phyloP scores from a whole-genome alignment of 2,329 filamentous ascomycete genomes.

The Aspergillus neotritici region DNA sequence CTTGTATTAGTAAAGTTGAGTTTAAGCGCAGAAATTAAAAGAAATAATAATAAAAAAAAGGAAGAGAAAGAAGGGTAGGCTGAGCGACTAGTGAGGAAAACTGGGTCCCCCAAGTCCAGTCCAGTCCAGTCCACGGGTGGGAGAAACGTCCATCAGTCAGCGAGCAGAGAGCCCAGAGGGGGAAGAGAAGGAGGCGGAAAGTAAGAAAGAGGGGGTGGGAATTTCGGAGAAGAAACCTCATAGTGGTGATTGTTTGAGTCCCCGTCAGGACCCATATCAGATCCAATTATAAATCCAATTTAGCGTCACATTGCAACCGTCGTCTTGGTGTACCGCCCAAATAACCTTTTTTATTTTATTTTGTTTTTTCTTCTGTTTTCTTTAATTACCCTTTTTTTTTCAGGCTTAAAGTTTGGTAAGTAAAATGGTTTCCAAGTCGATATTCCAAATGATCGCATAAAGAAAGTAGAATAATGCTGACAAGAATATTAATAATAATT shows the following conservation, averaged over 20 bases:
- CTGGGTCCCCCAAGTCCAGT: slow-evolving; percentile 1
- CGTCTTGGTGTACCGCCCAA: slow-evolving; percentile 15
- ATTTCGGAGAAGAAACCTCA: slow-evolving; percentile 10
- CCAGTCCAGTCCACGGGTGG: slow-evolving; percentile 6
- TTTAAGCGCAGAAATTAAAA: no score
- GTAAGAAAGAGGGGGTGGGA: slow-evolving; percentile 8
- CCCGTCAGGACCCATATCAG: slow-evolving; percentile 28
- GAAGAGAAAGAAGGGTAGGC: not conserved
- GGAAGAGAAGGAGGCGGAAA: not conserved
- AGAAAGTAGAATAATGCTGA: no score
- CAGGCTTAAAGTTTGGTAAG: no score
- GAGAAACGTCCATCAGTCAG: slow-evolving; percentile 3
- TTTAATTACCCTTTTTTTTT: not conserved
- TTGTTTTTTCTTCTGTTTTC: slow-evolving; percentile 2
- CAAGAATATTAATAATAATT: no score
- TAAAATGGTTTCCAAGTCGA: no score
- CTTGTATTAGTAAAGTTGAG: slow-evolving; percentile 8
- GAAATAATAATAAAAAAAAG: no score
- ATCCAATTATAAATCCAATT: slow-evolving; percentile 31
- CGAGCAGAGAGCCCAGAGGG: no score
- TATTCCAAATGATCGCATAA: no score
- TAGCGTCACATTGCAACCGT: slow-evolving; percentile 29
- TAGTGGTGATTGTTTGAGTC: slow-evolving; percentile 10
- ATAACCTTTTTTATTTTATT: slow-evolving; percentile 4
- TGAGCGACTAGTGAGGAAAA: not conserved